A percentile compares a stretch with the other conserved stretches of the same genome.
phyloP scores from a whole-genome alignment of 768 basidiomycete species.

The Gelatoporia subvermispora region DNA sequence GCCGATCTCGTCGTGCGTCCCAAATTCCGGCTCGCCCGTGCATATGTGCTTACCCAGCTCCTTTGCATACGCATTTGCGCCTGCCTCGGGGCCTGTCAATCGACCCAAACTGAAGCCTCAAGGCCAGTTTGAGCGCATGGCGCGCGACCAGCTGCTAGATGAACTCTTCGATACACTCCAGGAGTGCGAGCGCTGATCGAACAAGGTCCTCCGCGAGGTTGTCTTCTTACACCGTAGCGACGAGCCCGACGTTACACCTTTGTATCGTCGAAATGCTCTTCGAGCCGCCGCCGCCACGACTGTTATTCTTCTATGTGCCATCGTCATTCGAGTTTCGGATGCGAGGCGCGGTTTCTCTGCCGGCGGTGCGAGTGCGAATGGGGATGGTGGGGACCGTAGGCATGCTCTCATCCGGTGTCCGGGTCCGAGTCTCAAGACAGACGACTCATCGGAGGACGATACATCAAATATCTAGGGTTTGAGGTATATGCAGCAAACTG shows the following conservation, averaged over 20 bases:
- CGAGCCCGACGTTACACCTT: too few relatives aligned
- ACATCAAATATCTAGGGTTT: conserved; percentile 77
- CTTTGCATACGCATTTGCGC: conserved; percentile 53
- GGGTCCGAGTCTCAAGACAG: conserved; percentile 40
- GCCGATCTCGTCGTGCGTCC: conserved; percentile 72
- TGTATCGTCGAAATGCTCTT: conserved; percentile 17
- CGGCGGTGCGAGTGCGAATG: conserved; percentile 8
- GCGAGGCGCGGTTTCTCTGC: conserved; percentile 89
- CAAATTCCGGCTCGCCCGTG: not conserved
- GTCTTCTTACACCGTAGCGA: conserved; percentile 75
- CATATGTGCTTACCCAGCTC: conserved; percentile 7
- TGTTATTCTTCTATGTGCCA: too few relatives aligned
- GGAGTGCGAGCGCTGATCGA: conserved; percentile 73
- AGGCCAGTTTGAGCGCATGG: conserved; percentile 80
- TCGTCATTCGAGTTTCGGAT: conserved; percentile 76
- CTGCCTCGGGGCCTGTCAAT: conserved; percentile 44
- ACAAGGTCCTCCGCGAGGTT: conserved; percentile 73
- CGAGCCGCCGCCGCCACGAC: not conserved
- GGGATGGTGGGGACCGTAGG: conserved; percentile 12
- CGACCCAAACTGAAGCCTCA: conserved; percentile 65
- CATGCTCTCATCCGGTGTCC: conserved; percentile 11
- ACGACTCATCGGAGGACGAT: conserved; percentile 59
- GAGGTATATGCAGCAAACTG: conserved; percentile 96
- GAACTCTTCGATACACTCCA: conserved; percentile 74
- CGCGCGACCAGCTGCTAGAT: conserved; percentile 85